phyloP scores from a whole-genome alignment of 2,329 filamentous ascomycete genomes.

The Botrytis byssoidea region DNA sequence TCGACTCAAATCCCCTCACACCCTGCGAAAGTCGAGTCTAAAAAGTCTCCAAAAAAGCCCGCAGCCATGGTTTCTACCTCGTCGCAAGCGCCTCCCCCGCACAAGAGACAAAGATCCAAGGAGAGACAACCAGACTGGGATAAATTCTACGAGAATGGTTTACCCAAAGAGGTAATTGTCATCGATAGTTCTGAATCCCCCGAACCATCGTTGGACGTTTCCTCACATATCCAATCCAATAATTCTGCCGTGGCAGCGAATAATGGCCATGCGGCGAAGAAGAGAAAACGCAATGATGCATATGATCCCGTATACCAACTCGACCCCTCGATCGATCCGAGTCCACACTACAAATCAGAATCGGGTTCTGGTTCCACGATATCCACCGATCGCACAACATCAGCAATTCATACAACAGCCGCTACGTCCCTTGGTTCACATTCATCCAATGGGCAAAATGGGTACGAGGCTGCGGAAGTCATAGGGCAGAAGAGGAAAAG shows the following conservation, averaged over 20 bases:
- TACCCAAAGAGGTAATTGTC: conserved; percentile 82
- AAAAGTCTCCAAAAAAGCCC: conserved; percentile 35
- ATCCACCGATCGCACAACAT: conserved; percentile 81
- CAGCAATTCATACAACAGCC: conserved; percentile 78
- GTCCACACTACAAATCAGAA: conserved; percentile 61
- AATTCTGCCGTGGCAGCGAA: conserved; percentile 36
- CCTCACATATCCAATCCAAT: conserved; percentile 42
- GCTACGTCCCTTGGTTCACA: conserved; percentile 79
- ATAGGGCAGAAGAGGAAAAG: conserved; percentile 87
- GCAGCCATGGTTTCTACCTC: conserved; percentile 39
- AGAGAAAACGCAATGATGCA: conserved; percentile 57
- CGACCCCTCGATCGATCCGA: conserved; percentile 67
- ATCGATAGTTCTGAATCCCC: conserved; percentile 68
- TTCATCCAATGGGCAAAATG: conserved; percentile 56
- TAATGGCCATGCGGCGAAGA: conserved; percentile 70
- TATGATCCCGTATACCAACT: conserved; percentile 73
- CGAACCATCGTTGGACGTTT: conserved; percentile 36
- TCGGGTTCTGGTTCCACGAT: conserved; percentile 68
- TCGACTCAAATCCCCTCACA: conserved; percentile 29
- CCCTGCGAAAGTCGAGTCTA: conserved; percentile 18
- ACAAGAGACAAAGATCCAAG: conserved; percentile 42
- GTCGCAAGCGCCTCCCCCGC: conserved; percentile 39
- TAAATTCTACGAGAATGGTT: conserved; percentile 77
- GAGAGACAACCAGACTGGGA: conserved; percentile 70
- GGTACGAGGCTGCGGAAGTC: conserved; percentile 65